These are phyloP conservation scores for Rhizophagus prolifer DNA, from an alignment of 192 early-diverging fungal species.

Conservation along the genomic window DNA sequence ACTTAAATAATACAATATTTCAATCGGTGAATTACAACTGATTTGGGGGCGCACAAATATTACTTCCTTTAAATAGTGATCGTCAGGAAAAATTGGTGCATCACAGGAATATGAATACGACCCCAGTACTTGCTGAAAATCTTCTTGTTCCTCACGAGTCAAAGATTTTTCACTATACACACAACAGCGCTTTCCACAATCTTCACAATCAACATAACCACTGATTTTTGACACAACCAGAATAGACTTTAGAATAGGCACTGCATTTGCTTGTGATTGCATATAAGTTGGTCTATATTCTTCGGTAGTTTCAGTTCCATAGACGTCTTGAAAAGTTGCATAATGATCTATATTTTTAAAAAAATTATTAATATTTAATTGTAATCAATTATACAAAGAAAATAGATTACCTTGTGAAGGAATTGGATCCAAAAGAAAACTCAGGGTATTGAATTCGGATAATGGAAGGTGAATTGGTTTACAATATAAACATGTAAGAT, in stretches of 20 bases:
- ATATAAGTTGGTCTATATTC: background rate
- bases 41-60: background rate
- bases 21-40: background rate
- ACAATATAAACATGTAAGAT: background rate
- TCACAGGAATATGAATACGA: background rate
- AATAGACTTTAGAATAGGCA: background rate
- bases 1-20: too few species aligned
- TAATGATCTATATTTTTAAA: background rate
- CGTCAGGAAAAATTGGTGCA: slow-evolving; percentile 3
- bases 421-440: background rate
- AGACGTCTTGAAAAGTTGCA: background rate
- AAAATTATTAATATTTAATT: too few species aligned
- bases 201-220: background rate
- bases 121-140: background rate
- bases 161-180: background rate
- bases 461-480: background rate
- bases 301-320: background rate
- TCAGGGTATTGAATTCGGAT: background rate
- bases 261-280: background rate
- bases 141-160: background rate
- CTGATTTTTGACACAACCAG: background rate
- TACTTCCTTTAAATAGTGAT: background rate
- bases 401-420: background rate
- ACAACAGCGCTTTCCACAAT: background rate
- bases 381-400: too few species aligned